Evolutionary conservation across 2,329 filamentous ascomycete species (phyloP), one percentile per base, ranked within the genome.

Genomic region (Mycogone perniciosa): DNA sequence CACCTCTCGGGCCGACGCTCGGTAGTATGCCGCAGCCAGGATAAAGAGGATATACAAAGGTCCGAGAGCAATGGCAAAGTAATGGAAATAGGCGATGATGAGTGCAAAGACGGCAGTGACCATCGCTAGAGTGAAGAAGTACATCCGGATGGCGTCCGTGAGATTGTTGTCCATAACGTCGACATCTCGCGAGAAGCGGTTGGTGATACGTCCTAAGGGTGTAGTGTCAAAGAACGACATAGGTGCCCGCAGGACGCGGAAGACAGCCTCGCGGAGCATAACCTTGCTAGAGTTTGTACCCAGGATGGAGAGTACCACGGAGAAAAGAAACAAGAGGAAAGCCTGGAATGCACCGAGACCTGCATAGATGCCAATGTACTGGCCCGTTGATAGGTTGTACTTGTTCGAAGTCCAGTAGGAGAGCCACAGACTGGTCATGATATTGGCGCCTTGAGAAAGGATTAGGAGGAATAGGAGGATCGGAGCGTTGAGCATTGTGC

Each of bases 211-310:
- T 20, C 93, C 93, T 1, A 97, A 78, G 0, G 93, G 93, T 1
- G 93, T 97, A 0, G 93, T 97, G 62, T 99, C 93, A 71, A 97
- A 97, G 72, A 97, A 97, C 4, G 88, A 86, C 89, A 85, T 84
- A n/a, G 82, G 82, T 3, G 82, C 82, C 29, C 82, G 75, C n/a
- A 85, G 71, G 1, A 93, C 89, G 11, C 88, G 79, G 7, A 77
- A 82, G 60, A 97, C 88, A 6, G 93, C 92, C 34, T 82, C 76
- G 31, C 86, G 81, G 46, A 97, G 79, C 81, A 97, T 89, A 37
- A 77, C 76, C 66, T 87, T 92, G 63, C 88, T 93, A 5, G 91
- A 81, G 20, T 79, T 82, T 1, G 93, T 96, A 42, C 91, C 89
- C 48, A 86, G 81, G 0, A 90, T 77, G 0, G 90, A 89, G 27